phyloP scores from a whole-genome alignment of 2,329 filamentous ascomycete species.

The Penicillium rolfsii region DNA sequence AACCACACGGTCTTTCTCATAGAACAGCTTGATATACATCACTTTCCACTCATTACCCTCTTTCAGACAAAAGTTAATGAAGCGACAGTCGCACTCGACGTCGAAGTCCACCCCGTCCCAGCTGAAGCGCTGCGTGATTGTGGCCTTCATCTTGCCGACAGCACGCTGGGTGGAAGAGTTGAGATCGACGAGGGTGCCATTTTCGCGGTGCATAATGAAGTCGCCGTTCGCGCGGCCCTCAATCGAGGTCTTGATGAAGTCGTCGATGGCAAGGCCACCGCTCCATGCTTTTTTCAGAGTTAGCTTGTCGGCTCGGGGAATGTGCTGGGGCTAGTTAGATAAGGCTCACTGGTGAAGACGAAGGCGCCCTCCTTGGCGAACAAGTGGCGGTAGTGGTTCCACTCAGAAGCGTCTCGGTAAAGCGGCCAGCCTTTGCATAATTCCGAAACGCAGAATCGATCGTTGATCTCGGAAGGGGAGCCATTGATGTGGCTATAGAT shows the following conservation, averaged over 20 bases:
- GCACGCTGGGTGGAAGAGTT: background rate
- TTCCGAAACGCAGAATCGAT: constrained; percentile 54
- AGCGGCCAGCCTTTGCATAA: constrained; percentile 60
- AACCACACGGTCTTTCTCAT: background rate
- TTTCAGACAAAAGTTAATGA: background rate
- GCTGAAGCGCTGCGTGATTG: background rate
- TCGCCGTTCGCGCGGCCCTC: background rate
- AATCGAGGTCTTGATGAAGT: background rate
- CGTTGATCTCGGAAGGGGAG: constrained; percentile 44
- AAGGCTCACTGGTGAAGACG: constrained; percentile 54
- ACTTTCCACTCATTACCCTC: background rate
- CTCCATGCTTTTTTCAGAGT: background rate
- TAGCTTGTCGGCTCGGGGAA: background rate
- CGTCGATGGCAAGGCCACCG: background rate
- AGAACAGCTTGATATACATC: background rate
- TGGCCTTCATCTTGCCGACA: background rate
- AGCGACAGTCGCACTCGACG: constrained; percentile 1
- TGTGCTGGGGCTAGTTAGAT: background rate
- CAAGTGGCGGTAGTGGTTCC: constrained; percentile 56
- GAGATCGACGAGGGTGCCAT: background rate
- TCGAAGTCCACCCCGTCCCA: background rate
- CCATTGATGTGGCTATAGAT: constrained; percentile 51
- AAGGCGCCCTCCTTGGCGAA: constrained; percentile 48
- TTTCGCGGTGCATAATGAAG: background rate
- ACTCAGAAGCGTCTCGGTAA: constrained; percentile 58